Evolutionary conservation across 1,284 basidiomycete species (phyloP), one percentile per base, ranked within the genome.

Genomic region (Heimioporus retisporus): DNA sequence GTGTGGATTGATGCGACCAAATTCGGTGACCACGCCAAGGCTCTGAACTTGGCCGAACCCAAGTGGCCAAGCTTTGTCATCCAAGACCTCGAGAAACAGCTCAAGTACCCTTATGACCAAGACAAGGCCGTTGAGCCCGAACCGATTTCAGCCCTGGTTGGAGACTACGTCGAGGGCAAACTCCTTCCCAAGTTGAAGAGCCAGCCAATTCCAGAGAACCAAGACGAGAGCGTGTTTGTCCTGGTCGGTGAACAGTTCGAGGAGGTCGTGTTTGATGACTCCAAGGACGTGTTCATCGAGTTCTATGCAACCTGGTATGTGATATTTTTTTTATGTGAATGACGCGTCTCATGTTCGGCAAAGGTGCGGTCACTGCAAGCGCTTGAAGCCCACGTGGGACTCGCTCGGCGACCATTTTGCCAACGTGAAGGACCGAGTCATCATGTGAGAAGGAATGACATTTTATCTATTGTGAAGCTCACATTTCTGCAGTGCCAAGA

Each of bases 1-100:
- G 97, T 99, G 71, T 98, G 93, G 93, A 99, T 99, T 75, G 98
- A 99, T 80, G 96, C 95, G 28, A 84, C 93, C 84, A 96, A 96
- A 82, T 99, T 97, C 77, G 91, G 89, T 75, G 96, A 98, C 76
- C 98, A 99, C 84, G 98, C 93, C 75, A 97, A 96, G 83, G 93
- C 94, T 15, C 88, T 99, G 70, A 98, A 98, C 87, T 86, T 99
- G 69, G 78, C 79, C 56, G 93, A 95, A 76, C 81, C 90, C 71
- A 91, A 93, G 76, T 99, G 96, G 96, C 98, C 98, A 40, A 87
- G 91, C 48, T 98, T 99, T 77, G 96, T 98, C 74, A 84, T 99
- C 70, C 98, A 99, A 84, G 89, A 98, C 75, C 79, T 99, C 60
- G 75, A 85, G 65, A 88, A 90, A 66, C 93, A 94, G 82, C 89